A percentile compares a stretch with the other conserved stretches of the same genome.
These are phyloP conservation scores for Pezicula radicicola DNA, from an alignment of 2,329 filamentous ascomycete genomes.

Conservation along the genomic window DNA sequence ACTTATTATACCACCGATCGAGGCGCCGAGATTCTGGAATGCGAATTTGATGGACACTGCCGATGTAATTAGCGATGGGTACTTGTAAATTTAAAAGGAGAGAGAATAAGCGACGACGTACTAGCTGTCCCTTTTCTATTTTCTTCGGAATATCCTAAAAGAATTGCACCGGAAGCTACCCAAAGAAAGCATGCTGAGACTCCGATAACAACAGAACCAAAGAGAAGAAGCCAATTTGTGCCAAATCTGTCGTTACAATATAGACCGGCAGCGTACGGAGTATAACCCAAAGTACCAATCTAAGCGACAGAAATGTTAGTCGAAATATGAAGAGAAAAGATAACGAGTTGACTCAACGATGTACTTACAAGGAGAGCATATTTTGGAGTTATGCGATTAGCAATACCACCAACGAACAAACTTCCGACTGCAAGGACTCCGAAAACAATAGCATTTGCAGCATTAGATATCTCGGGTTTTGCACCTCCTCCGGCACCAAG, in stretches of 20 bases:
- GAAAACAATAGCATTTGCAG: neutral
- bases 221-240: neutral
- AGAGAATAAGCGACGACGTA: neutral
- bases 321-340: neutral
- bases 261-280: neutral
- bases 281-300: neutral
- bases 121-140: slow-evolving; percentile 9
- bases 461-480: neutral
- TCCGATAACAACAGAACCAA: neutral
- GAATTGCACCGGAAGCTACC: slow-evolving; percentile 12
- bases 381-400: neutral
- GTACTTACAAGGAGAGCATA: neutral
- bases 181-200: slow-evolving; percentile 6
- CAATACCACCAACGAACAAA: neutral
- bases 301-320: neutral
- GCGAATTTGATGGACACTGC: slow-evolving; percentile 1
- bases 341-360: neutral
- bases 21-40: slow-evolving; percentile 9
- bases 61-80: no score
- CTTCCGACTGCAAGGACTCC: neutral
- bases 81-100: neutral
- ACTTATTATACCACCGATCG: slow-evolving; percentile 5
- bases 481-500: slow-evolving; percentile 1
- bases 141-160: slow-evolving; percentile 14
- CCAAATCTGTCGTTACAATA: slow-evolving; percentile 1